Conservation (phyloP, 495 filamentous ascomycete genomes). For the Penicillium mononematosum region DNA sequence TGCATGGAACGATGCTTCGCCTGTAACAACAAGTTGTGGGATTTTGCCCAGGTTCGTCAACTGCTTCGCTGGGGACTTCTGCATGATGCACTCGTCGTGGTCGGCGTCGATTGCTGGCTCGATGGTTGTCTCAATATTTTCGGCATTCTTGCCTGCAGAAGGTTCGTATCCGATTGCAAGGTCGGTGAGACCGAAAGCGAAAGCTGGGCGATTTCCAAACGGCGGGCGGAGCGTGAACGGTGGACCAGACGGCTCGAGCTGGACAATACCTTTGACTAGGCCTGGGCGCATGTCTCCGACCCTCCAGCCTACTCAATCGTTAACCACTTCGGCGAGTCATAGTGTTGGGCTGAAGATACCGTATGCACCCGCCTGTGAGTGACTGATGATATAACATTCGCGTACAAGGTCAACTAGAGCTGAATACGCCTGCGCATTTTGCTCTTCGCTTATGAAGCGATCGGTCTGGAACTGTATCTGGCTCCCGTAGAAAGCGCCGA, state of each 20-base stretch:
- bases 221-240: slow-evolving; percentile 20
- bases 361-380: slow-evolving; percentile 33
- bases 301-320: slow-evolving; percentile 19
- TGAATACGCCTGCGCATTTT: slow-evolving; percentile 23
- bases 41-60: slow-evolving; percentile 25
- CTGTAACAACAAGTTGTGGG: slow-evolving; percentile 25
- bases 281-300: slow-evolving; percentile 30
- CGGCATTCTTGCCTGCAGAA: slow-evolving; percentile 7
- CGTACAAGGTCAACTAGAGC: slow-evolving; percentile 36
- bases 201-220: slow-evolving; percentile 13
- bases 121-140: slow-evolving; percentile 6
- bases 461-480: slow-evolving; percentile 30
- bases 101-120: slow-evolving; percentile 3
- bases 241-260: slow-evolving; percentile 32
- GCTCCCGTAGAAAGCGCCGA: slow-evolving; percentile 44
- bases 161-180: slow-evolving; percentile 29
- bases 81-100: slow-evolving; percentile 21
- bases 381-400: slow-evolving; percentile 29
- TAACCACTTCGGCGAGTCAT: not conserved
- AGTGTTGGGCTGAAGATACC: not conserved
- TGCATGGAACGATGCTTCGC: slow-evolving; percentile 31
- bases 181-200: slow-evolving; percentile 33
- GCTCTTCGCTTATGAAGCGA: slow-evolving; percentile 19
- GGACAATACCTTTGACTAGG: slow-evolving; percentile 29
- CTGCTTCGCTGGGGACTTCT: slow-evolving; percentile 21